Evolutionary conservation across 495 filamentous ascomycete species (phyloP).

Genomic region (Cladorrhinum samala): DNA sequence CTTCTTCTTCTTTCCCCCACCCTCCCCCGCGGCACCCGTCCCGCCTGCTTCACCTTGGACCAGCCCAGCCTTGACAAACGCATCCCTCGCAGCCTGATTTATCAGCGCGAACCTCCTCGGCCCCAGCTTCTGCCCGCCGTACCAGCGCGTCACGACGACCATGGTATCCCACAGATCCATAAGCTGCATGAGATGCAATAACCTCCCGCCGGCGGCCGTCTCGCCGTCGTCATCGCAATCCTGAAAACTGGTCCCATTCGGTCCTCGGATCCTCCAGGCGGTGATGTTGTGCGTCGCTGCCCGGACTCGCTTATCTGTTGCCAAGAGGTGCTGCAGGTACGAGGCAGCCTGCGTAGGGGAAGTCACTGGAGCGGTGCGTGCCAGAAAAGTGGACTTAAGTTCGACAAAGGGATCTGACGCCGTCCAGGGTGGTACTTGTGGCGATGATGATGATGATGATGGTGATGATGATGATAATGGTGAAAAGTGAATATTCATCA

Average conservation of each 20-base stretch:
- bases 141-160: conserved; percentile 95
- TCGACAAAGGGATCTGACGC: conserved; percentile 66
- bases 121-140: conserved; percentile 81
- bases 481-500: background rate
- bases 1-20: conserved; percentile 53
- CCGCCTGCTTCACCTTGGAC: conserved; percentile 43
- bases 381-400: conserved; percentile 85
- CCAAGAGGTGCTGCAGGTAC: conserved; percentile 65
- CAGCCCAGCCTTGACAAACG: conserved; percentile 72
- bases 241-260: conserved; percentile 57
- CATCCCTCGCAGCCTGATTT: conserved; percentile 77
- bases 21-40: too few species aligned
- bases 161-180: conserved; percentile 92
- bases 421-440: conserved; percentile 56
- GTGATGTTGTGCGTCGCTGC: conserved; percentile 88
- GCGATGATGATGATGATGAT: background rate
- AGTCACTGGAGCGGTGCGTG: conserved; percentile 60
- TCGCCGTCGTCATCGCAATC: conserved; percentile 97
- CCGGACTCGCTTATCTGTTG: conserved; percentile 73
- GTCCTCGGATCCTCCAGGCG: conserved; percentile 52
- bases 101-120: conserved; percentile 87
- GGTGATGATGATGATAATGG: background rate
- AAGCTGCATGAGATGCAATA: conserved; percentile 84
- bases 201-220: conserved; percentile 79
- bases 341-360: conserved; percentile 61